phyloP scores from a whole-genome alignment of 306 rosid species.

The Sindora glabra region DNA sequence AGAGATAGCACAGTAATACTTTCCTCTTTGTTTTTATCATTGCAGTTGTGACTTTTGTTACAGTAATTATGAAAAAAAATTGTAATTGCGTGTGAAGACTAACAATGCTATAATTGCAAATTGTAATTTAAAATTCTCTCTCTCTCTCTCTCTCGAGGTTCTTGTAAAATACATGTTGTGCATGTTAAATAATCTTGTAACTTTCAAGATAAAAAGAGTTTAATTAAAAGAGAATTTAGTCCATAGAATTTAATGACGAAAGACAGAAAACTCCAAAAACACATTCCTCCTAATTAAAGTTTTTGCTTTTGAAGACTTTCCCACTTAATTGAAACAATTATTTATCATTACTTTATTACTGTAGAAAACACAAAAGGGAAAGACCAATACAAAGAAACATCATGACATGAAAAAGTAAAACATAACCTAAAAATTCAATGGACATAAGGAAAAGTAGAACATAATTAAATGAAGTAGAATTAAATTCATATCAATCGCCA shows the following conservation, averaged over 20 bases:
- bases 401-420: neutral
- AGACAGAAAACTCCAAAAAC: neutral
- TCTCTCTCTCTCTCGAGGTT: too few relatives aligned
- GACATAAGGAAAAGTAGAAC: slow-evolving; percentile 10
- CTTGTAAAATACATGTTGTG: too few relatives aligned
- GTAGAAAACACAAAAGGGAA: neutral
- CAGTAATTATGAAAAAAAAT: too few relatives aligned
- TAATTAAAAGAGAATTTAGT: too few relatives aligned
- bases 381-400: neutral
- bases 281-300: neutral
- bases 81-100: too few relatives aligned
- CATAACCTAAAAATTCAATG: neutral
- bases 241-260: neutral
- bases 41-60: too few relatives aligned
- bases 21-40: too few relatives aligned
- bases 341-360: neutral
- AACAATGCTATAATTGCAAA: too few relatives aligned
- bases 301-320: neutral
- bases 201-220: too few relatives aligned
- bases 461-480: neutral
- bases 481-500: slow-evolving; percentile 8
- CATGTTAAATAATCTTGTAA: too few relatives aligned
- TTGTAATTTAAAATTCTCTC: too few relatives aligned
- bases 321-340: neutral
- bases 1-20: too few relatives aligned